Base-by-base conservation (phyloP, 805 yeast genomes). In the Starmerella sirachaensis region DNA sequence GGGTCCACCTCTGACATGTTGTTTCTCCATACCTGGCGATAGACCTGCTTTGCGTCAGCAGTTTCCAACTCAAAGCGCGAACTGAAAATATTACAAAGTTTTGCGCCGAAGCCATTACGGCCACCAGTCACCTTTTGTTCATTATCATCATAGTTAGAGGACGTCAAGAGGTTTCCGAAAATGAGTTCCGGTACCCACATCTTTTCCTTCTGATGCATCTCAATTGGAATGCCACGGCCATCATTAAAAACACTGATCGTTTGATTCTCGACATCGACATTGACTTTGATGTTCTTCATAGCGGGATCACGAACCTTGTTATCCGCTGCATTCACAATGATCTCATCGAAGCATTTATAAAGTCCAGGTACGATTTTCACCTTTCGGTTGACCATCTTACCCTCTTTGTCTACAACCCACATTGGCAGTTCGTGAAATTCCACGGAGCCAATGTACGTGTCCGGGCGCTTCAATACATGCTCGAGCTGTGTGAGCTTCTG, bases 71-170 rank as follows among this genome's bases (percentile, higher is more conserved):
- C 70, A 55, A 91, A 91, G 52, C 79, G 78, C 4, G 85, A 80
- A 18, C 95, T 84, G 59, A 88, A 91, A 45, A 91, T 91, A 59
- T 91, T 91, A 72, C 98, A 91, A 39, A 91, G 60, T 55, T 91
- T 91, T 33, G 98, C 98, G 61, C 98, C 98, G 56, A 76, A 91
- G 46, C 98, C 98, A 57, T 91, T 91, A 66, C 98, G 76, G 60
- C 98, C 98, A 65, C 98, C 98, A 2, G 94, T 83, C 23, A 91
- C 96, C 59, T 91, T 91, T 61, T 83, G 82, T 54, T 91, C 82
- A 46, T 88, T 74, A 58, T 91, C 98, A 58, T 91, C 94, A 58
- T 91, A 91, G 61, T 91, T 91, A 19, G 94, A 82, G 2, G 97
- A 86, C 0, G 98, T 91, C 47, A 91, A 70, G 43, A 91, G 69